A percentile compares a stretch with the other conserved stretches of the same genome.
Evolutionary conservation across 495 filamentous ascomycete genomes (phyloP).

Genomic region (Immersiella caudata): DNA sequence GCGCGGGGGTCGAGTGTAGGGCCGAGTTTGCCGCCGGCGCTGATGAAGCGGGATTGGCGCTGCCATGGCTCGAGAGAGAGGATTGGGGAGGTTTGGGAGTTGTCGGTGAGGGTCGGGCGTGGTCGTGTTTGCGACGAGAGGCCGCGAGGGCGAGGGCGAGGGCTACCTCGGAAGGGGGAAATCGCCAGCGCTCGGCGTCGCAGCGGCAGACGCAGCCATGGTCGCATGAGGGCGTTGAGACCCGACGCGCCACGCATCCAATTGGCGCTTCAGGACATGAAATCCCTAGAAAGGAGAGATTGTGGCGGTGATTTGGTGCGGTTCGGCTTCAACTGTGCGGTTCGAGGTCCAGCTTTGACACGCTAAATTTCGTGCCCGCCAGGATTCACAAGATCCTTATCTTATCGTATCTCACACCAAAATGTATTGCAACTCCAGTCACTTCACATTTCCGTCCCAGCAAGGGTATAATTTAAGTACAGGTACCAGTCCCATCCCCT

Average conservation of each 20-base stretch:
- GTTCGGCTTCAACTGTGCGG: not conserved
- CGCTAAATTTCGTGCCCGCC: slow-evolving; percentile 19
- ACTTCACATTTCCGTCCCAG: not conserved
- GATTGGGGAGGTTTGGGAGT: not conserved
- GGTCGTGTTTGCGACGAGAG: not conserved
- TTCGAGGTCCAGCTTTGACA: not conserved
- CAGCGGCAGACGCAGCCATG: slow-evolving; percentile 36
- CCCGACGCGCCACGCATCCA: slow-evolving; percentile 35
- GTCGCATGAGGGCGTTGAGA: slow-evolving; percentile 36
- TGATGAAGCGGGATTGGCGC: slow-evolving; percentile 2
- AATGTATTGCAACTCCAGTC: slow-evolving; percentile 9
- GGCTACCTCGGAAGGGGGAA: slow-evolving; percentile 14
- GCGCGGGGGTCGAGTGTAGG: slow-evolving; percentile 22
- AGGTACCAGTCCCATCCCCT: slow-evolving; percentile 11
- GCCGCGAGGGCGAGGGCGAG: not conserved
- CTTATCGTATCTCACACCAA: slow-evolving; percentile 21
- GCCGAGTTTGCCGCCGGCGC: slow-evolving; percentile 16
- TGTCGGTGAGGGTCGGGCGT: not conserved
- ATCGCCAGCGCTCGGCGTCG: slow-evolving; percentile 1
- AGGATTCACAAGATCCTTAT: slow-evolving; percentile 25
- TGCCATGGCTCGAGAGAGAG: not conserved
- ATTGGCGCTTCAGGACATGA: slow-evolving; percentile 29
- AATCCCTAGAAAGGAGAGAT: slow-evolving; percentile 11
- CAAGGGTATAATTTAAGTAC: slow-evolving; percentile 16
- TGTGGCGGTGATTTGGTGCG: not conserved